Percentiles rank a stretch among this genome's conserved stretches.
phyloP scores from a whole-genome alignment of 805 yeast genomes.

The Candida michaelii region DNA sequence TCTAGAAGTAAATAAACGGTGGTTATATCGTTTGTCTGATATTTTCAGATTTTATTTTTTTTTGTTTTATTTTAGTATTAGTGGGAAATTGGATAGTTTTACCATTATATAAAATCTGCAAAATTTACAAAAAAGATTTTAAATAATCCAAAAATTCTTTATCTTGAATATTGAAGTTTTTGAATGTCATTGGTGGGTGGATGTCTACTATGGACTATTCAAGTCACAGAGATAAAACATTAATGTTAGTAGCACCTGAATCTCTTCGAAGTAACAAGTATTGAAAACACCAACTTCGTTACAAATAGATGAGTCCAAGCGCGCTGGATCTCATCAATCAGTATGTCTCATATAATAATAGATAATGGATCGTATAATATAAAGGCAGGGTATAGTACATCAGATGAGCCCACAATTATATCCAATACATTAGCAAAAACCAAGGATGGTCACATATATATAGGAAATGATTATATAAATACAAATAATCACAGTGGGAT shows the following conservation, averaged over 20 bases:
- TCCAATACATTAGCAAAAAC: slow-evolving; percentile 75
- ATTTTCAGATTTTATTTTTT: neutral
- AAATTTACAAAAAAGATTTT: neutral
- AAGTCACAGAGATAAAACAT: too few species aligned
- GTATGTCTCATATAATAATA: slow-evolving; percentile 46
- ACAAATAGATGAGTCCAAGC: too few species aligned
- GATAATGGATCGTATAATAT: slow-evolving; percentile 91
- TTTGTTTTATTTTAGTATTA: neutral
- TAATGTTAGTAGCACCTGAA: too few species aligned
- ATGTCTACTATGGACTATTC: too few species aligned
- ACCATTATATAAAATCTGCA: neutral
- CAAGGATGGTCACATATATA: slow-evolving; percentile 66
- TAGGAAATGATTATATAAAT: slow-evolving; percentile 66
- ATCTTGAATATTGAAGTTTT: neutral
- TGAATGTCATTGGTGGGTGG: neutral
- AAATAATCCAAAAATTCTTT: neutral
- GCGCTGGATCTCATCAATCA: neutral
- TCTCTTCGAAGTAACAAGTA: too few species aligned
- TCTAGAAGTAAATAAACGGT: too few species aligned
- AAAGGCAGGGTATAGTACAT: slow-evolving; percentile 46
- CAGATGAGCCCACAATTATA: slow-evolving; percentile 44
- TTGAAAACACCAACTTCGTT: too few species aligned
- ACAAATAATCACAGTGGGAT: slow-evolving; percentile 76
- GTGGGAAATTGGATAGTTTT: too few species aligned
- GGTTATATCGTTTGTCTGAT: too few species aligned